A percentile compares a stretch with the other conserved stretches of the same genome.
Conservation (phyloP, 805 yeast genomes). For the Candida ortonii region DNA sequence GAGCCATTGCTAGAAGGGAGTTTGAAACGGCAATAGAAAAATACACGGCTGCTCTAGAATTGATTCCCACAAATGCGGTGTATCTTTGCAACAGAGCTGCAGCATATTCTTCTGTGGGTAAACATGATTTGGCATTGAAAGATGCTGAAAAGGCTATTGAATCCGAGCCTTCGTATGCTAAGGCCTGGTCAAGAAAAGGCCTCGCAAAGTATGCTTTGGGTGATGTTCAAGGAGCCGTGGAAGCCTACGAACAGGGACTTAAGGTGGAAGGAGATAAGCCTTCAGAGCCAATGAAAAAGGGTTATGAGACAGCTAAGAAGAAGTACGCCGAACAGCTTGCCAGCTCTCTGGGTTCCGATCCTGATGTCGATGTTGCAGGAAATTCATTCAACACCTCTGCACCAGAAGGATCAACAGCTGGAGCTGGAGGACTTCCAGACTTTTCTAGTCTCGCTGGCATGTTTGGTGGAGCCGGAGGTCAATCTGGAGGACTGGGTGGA, state of each 20-base stretch:
- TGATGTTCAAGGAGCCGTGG: conserved; percentile 84
- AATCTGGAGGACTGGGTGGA: conserved; percentile 67
- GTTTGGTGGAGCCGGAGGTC: conserved; percentile 58
- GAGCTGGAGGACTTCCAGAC: conserved; percentile 71
- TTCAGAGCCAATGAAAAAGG: conserved; percentile 86
- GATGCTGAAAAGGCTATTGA: conserved; percentile 84
- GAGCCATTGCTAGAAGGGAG: conserved; percentile 76
- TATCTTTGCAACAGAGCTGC: conserved; percentile 95
- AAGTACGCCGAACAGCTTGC: conserved; percentile 77
- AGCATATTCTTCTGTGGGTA: conserved; percentile 75
- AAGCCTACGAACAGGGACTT: conserved; percentile 85
- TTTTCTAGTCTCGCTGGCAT: conserved; percentile 53
- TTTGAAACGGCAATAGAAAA: conserved; percentile 68
- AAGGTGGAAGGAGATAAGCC: conserved; percentile 83
- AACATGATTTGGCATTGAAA: conserved; percentile 71
- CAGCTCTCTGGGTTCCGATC: conserved; percentile 33
- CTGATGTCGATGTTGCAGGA: conserved; percentile 21
- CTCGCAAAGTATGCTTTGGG: conserved; percentile 92
- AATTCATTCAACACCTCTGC: conserved; percentile 27
- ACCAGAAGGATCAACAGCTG: too few relatives aligned
- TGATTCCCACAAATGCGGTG: conserved; percentile 72
- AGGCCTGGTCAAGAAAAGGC: conserved; percentile 94
- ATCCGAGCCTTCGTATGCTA: conserved; percentile 76
- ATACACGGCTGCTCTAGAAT: conserved; percentile 76
- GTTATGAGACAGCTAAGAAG: conserved; percentile 89